Conservation (phyloP, 2,329 filamentous ascomycete species). For the Ceratocystis lukuohia region DNA sequence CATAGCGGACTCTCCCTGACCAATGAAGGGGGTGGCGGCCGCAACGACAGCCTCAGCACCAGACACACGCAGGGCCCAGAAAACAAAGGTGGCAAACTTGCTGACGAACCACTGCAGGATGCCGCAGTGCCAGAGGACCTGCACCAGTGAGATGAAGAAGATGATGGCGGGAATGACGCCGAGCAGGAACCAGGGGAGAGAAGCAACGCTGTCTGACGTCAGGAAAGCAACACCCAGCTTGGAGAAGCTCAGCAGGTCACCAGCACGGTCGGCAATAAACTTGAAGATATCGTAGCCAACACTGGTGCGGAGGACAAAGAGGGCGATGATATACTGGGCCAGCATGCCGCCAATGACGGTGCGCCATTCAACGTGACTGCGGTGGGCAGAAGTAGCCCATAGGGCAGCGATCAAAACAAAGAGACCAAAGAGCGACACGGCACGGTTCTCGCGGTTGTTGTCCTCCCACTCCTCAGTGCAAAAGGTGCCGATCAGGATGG, state of each 20-base stretch:
- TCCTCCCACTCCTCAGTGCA: conserved; percentile 55
- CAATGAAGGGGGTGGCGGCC: conserved; percentile 84
- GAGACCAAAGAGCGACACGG: conserved; percentile 68
- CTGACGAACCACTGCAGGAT: conserved; percentile 78
- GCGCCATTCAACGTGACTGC: conserved; percentile 53
- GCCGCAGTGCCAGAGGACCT: conserved; percentile 69
- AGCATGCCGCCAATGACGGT: conserved; percentile 83
- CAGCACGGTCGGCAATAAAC: conserved; percentile 67
- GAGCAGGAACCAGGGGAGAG: conserved; percentile 55
- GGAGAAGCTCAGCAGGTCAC: conserved; percentile 63
- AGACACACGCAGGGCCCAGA: conserved; percentile 75
- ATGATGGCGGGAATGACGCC: conserved; percentile 80
- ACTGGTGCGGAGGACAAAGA: conserved; percentile 72
- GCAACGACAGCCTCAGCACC: conserved; percentile 90
- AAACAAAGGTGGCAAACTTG: conserved; percentile 84
- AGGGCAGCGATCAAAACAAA: conserved; percentile 54
- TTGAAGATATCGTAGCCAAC: conserved; percentile 84
- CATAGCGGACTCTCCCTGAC: conserved; percentile 89
- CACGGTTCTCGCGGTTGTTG: conserved; percentile 69
- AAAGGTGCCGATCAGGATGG: conserved; percentile 69
- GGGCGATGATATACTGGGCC: conserved; percentile 71
- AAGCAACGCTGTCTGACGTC: conserved; percentile 31
- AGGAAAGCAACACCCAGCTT: conserved; percentile 61
- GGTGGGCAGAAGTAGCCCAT: conserved; percentile 57
- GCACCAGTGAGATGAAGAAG: conserved; percentile 89